Evolutionary conservation across 2,329 filamentous ascomycete species (phyloP).

Genomic region (Coniella lustricola): DNA sequence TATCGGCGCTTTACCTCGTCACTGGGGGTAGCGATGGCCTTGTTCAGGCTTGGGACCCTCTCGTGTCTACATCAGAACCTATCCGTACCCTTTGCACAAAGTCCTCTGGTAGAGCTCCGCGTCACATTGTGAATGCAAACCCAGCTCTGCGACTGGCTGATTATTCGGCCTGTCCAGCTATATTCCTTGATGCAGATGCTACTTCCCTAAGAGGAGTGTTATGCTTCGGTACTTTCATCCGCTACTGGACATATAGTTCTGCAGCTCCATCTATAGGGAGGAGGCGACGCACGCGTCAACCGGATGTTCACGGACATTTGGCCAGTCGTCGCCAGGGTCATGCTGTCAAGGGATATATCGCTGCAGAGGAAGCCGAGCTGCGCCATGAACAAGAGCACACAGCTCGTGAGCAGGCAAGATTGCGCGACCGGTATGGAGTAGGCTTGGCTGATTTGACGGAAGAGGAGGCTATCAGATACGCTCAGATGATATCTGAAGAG

Average conservation of each 20-base stretch:
- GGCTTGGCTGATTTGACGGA: conserved; percentile 63
- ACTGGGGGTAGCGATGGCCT: conserved; percentile 92
- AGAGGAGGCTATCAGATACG: conserved; percentile 58
- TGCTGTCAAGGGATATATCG: conserved; percentile 73
- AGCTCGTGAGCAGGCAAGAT: conserved; percentile 58
- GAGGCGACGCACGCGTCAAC: conserved; percentile 71
- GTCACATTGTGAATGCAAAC: conserved; percentile 52
- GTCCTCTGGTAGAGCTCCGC: conserved; percentile 74
- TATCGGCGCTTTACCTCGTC: conserved; percentile 81
- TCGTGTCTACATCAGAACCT: conserved; percentile 71
- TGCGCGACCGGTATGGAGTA: conserved; percentile 77
- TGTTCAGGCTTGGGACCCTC: conserved; percentile 94
- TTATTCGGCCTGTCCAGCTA: conserved; percentile 74
- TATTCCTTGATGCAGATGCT: conserved; percentile 81
- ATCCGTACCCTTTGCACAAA: conserved; percentile 82
- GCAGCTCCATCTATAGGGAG: conserved; percentile 66
- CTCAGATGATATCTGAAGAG: conserved; percentile 60
- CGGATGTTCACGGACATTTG: conserved; percentile 48
- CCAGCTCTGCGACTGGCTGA: conserved; percentile 61
- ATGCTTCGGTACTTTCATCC: conserved; percentile 76
- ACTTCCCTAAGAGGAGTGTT: conserved; percentile 80
- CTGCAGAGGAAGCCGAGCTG: conserved; percentile 76
- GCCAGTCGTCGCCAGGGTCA: conserved; percentile 52
- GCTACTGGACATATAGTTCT: conserved; percentile 92
- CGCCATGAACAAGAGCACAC: conserved; percentile 63